A percentile compares a stretch with the other conserved stretches of the same genome.
phyloP scores from a whole-genome alignment of 106 monocot species.

The Platanthera guangdongensis region DNA sequence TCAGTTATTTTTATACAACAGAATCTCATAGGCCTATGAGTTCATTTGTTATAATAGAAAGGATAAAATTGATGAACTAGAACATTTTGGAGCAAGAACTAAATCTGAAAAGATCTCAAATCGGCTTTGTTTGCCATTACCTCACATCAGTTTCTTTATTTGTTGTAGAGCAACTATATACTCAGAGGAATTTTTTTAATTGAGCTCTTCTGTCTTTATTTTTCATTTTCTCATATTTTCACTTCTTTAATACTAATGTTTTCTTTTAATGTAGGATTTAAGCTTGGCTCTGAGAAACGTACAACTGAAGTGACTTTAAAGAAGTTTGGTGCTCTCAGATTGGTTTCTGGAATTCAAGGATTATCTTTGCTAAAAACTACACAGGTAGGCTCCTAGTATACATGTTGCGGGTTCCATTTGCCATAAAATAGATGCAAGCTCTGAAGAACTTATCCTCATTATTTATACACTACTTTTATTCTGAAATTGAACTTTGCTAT shows the following conservation, averaged over 20 bases:
- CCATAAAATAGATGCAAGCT: neutral
- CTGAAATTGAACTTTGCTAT: neutral
- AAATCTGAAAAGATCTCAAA: too few species aligned
- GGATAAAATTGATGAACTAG: neutral
- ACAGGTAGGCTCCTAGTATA: constrained; percentile 29
- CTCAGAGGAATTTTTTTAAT: neutral
- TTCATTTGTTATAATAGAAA: neutral
- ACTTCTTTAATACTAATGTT: constrained; percentile 6
- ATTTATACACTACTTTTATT: neutral
- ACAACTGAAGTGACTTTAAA: constrained; percentile 68
- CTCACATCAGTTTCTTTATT: too few species aligned
- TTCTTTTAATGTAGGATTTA: constrained; percentile 58
- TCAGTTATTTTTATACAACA: neutral
- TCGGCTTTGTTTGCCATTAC: too few species aligned
- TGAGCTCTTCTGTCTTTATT: neutral
- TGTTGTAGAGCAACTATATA: neutral
- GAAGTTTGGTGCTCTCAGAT: constrained; percentile 50
- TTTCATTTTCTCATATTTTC: neutral
- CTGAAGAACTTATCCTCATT: neutral
- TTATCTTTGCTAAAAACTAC: constrained; percentile 86
- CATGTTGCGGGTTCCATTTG: neutral
- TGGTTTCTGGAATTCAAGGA: constrained; percentile 72
- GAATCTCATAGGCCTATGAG: neutral
- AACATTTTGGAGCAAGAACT: neutral
- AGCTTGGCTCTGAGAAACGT: constrained; percentile 80